Evolutionary conservation across 441 rosid genomes (phyloP), one percentile per base, ranked within the genome.

Genomic region (Euphorbia celastroides): DNA sequence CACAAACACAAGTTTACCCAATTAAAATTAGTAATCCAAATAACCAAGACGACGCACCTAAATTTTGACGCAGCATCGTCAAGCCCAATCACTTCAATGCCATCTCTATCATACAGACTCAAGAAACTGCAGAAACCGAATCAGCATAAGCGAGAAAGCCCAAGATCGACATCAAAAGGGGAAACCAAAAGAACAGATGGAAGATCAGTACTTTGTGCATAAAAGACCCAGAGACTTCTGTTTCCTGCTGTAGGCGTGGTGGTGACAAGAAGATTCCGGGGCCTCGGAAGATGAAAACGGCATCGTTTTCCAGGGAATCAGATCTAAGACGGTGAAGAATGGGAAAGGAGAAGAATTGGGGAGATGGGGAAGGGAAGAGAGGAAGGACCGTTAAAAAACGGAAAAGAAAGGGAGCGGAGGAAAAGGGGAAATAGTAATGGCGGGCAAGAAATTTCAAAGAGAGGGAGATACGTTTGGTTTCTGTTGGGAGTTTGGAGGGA

Each of bases 211-310:
- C 97, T 86, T 86, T 60, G 91, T 72, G 86, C 90, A 89, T 10
- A 90, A 42, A 63, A 88, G 80, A 1, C 95, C 91, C 17, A 90
- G 94, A 62, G 97, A 86, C 74, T 86, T 88, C 57, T 90, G 93
- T 72, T 88, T 90, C 68, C 93, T 81, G 72, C 86, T 72, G 80
- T 86, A 90, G 38, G 38, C 22, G 20, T 51, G 79, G 60, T 71
- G 79, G 26, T 68, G 55, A 12, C 31, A 59, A 44, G 72, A 64
- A 25, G 70, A 31, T 11, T 72, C 76, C 36, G 64, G 67, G 1
- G 23, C 58, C 14, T 63, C 68, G 5, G 5, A 3, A n/a, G 52
- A 27, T 3, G 58, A 34, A 9, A 48, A 34, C 9, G 64, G 28
- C 76, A 67, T 67, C 60, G 23, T 62, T 62, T 32, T n/a, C n/a